phyloP scores from a whole-genome alignment of 2,329 filamentous ascomycete genomes.

The Colletotrichum liaoningense region DNA sequence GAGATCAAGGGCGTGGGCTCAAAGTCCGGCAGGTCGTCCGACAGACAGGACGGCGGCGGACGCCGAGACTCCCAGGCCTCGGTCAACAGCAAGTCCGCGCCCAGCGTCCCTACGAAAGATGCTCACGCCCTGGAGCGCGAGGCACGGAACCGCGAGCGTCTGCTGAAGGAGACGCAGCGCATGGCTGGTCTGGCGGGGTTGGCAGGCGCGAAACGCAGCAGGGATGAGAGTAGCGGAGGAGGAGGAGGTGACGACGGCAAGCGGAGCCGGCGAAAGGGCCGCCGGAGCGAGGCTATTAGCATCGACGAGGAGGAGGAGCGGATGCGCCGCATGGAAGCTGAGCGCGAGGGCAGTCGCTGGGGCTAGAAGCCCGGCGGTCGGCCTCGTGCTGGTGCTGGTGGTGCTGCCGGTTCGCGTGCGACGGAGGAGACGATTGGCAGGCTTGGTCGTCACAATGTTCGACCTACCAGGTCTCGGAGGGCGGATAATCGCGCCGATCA shows the following conservation, averaged over 20 bases:
- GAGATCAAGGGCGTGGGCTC: constrained; percentile 52
- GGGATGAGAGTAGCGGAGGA: constrained; percentile 47
- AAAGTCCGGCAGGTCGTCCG: constrained; percentile 37
- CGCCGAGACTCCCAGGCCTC: constrained; percentile 52
- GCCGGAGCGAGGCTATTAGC: constrained; percentile 60
- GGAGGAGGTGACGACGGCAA: constrained; percentile 43
- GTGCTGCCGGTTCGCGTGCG: neutral
- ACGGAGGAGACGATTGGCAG: neutral
- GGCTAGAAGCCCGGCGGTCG: constrained; percentile 43
- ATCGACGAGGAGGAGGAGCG: constrained; percentile 64
- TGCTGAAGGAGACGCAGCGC: constrained; percentile 76
- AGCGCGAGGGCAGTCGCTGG: constrained; percentile 67
- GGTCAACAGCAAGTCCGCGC: constrained; percentile 38
- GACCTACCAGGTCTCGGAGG: neutral
- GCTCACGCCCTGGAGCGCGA: constrained; percentile 79
- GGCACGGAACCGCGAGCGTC: constrained; percentile 72
- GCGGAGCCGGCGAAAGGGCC: constrained; percentile 58
- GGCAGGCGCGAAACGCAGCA: constrained; percentile 60
- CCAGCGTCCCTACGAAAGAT: constrained; percentile 53
- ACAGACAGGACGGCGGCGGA: constrained; percentile 40
- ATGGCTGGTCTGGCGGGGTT: constrained; percentile 65
- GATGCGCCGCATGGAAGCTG: constrained; percentile 67
- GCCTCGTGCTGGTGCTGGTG: neutral
- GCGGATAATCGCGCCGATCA: constrained; percentile 8
- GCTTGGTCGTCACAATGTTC: constrained; percentile 9